Evolutionary conservation across 108 stramenopile genomes (phyloP).

Genomic region (Craspedostauros australis): DNA sequence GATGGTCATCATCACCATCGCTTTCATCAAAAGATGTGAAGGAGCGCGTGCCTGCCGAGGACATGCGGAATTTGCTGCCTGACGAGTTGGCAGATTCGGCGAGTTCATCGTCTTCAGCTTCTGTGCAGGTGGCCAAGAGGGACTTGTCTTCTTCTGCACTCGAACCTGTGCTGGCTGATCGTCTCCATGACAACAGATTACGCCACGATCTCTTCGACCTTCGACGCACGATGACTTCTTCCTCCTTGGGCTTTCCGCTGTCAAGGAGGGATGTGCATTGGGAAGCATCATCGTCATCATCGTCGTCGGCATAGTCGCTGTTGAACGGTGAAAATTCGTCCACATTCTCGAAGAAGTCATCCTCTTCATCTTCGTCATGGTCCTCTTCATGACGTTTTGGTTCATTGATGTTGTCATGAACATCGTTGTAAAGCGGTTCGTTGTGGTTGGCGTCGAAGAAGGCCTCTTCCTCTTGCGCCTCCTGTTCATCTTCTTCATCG

Average conservation of each 20-base stretch:
- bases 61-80: too few relatives aligned
- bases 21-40: too few relatives aligned
- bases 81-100: too few relatives aligned
- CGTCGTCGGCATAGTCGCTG: background rate
- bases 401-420: too few relatives aligned
- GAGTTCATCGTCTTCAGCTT: background rate
- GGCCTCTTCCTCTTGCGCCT: background rate
- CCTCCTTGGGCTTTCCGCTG: background rate
- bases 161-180: background rate
- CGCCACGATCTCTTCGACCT: background rate
- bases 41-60: too few relatives aligned
- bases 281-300: slow-evolving; percentile 6
- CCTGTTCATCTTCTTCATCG: background rate
- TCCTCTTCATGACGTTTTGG: slow-evolving; percentile 7
- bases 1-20: background rate
- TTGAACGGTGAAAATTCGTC: background rate
- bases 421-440: background rate
- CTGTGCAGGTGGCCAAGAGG: background rate
- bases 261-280: background rate
- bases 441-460: background rate
- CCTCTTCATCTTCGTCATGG: slow-evolving; percentile 3
- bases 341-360: background rate
- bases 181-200: background rate
- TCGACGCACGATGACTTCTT: background rate
- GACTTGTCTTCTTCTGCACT: background rate